Percentiles rank a stretch among this genome's conserved stretches.
Evolutionary conservation across 768 basidiomycete genomes (phyloP).

Genomic region (Rhodotorula toruloides): DNA sequence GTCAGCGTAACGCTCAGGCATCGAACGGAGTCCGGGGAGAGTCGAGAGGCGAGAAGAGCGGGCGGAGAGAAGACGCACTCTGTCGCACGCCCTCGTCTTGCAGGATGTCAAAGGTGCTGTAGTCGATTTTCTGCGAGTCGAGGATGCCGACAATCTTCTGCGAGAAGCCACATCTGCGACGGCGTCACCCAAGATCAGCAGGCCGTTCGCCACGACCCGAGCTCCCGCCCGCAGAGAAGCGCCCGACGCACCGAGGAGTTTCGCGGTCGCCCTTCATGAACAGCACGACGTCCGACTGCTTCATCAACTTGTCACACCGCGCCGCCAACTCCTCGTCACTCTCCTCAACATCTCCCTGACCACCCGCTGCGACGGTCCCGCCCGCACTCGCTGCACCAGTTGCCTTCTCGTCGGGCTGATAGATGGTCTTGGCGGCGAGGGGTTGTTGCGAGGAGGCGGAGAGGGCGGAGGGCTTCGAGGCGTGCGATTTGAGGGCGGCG

Average conservation of each 20-base stretch:
- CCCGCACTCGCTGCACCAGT: background rate
- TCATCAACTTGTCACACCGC: constrained; percentile 69
- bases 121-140: constrained; percentile 60
- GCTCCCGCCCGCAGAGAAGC: background rate
- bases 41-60: background rate
- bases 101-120: constrained; percentile 76
- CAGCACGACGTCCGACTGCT: constrained; percentile 64
- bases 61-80: constrained; percentile 51
- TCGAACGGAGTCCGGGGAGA: background rate
- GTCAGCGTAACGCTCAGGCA: background rate
- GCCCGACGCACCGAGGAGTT: constrained; percentile 53
- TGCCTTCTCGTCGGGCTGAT: constrained; percentile 19
- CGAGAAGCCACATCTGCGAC: constrained; percentile 68
- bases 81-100: constrained; percentile 73
- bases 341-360: constrained; percentile 46
- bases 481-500: constrained; percentile 58
- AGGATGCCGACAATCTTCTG: constrained; percentile 66
- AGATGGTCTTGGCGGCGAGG: constrained; percentile 15
- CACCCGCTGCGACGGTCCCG: constrained; percentile 27
- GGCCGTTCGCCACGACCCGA: background rate
- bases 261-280: constrained; percentile 88
- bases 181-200: background rate
- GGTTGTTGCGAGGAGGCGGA: constrained; percentile 18
- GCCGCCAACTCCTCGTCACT: constrained; percentile 62
- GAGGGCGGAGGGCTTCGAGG: constrained; percentile 43